These are phyloP conservation scores for Marasmius oreades DNA, from an alignment of 1,284 basidiomycete species.

Conservation along the genomic window DNA sequence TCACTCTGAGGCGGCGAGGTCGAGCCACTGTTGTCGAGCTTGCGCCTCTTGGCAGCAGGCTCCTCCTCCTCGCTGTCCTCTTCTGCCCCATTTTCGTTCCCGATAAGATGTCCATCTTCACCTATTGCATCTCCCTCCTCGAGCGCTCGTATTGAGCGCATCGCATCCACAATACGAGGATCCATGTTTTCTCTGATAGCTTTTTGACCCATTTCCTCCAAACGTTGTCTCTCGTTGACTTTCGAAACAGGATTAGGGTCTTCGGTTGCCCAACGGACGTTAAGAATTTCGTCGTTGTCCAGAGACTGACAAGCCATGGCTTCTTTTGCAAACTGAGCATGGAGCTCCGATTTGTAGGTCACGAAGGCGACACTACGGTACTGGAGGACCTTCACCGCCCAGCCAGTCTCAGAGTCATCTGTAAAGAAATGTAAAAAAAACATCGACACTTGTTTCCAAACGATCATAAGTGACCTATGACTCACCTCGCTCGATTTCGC, in stretches of 20 bases:
- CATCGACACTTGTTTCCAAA: conserved; percentile 5
- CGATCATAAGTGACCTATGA: conserved; percentile 19
- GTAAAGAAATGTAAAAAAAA: conserved; percentile 9
- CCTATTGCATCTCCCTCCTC: conserved; percentile 74
- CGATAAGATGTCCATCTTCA: conserved; percentile 35
- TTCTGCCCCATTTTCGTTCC: conserved; percentile 32
- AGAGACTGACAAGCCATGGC: conserved; percentile 98
- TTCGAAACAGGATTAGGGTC: conserved; percentile 92
- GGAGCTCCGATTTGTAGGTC: conserved; percentile 84
- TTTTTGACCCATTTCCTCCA: conserved; percentile 80
- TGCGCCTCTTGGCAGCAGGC: conserved; percentile 38
- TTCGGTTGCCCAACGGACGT: conserved; percentile 97
- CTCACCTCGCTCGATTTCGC: conserved; percentile 90
- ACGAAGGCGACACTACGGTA: conserved; percentile 97
- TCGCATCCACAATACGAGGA: conserved; percentile 81
- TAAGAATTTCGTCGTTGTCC: conserved; percentile 97
- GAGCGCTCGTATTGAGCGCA: conserved; percentile 75
- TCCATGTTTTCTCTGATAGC: conserved; percentile 84
- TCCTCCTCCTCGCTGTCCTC: conserved; percentile 34
- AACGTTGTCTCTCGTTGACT: conserved; percentile 75
- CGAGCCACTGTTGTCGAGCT: conserved; percentile 26
- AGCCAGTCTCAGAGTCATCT: conserved; percentile 30
- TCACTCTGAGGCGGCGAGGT: conserved; percentile 23
- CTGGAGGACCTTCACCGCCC: conserved; percentile 83
- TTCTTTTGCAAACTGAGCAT: conserved; percentile 97